phyloP scores from a whole-genome alignment of 176 grass and related monocot species.

The Triticum turgidum region DNA sequence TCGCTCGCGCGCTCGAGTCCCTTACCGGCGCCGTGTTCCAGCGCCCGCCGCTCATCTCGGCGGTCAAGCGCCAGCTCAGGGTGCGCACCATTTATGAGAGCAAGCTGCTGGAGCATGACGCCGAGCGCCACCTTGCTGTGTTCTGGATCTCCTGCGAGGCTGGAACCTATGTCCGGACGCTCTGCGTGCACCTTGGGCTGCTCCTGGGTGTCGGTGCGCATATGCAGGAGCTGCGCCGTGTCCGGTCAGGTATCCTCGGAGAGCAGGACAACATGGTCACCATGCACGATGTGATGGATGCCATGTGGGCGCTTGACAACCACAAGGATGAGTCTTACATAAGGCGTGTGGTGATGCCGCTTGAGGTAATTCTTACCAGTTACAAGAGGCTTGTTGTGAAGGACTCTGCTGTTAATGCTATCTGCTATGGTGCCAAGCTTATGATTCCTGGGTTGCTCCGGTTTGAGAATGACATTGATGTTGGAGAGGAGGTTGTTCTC shows the following conservation, averaged over 20 bases:
- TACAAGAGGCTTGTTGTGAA: slow-evolving; percentile 94
- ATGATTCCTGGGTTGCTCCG: slow-evolving; percentile 88
- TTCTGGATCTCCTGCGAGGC: slow-evolving; percentile 91
- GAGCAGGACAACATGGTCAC: slow-evolving; percentile 96
- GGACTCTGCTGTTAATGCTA: slow-evolving; percentile 87
- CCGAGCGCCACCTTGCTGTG: slow-evolving; percentile 67
- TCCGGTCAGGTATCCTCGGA: slow-evolving; percentile 70
- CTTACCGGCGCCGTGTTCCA: slow-evolving; percentile 91
- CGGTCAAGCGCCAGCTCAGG: slow-evolving; percentile 87
- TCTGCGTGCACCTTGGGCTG: slow-evolving; percentile 84
- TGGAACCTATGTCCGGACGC: slow-evolving; percentile 78
- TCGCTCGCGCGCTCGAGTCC: slow-evolving; percentile 64
- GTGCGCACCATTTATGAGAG: slow-evolving; percentile 88
- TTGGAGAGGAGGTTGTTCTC: slow-evolving; percentile 75
- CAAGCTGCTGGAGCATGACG: slow-evolving; percentile 77
- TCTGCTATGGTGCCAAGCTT: slow-evolving; percentile 94
- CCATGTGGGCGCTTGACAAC: slow-evolving; percentile 74
- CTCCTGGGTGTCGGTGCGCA: slow-evolving; percentile 79
- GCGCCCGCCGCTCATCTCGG: slow-evolving; percentile 88
- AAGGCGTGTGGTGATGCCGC: slow-evolving; percentile 78
- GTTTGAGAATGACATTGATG: slow-evolving; percentile 88
- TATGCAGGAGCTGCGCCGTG: slow-evolving; percentile 91
- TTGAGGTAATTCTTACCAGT: slow-evolving; percentile 78
- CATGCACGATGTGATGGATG: slow-evolving; percentile 92
- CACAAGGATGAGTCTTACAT: slow-evolving; percentile 69